Evolutionary conservation across 139 green algal genomes (phyloP).

Genomic region (Bryopsis sp.): DNA sequence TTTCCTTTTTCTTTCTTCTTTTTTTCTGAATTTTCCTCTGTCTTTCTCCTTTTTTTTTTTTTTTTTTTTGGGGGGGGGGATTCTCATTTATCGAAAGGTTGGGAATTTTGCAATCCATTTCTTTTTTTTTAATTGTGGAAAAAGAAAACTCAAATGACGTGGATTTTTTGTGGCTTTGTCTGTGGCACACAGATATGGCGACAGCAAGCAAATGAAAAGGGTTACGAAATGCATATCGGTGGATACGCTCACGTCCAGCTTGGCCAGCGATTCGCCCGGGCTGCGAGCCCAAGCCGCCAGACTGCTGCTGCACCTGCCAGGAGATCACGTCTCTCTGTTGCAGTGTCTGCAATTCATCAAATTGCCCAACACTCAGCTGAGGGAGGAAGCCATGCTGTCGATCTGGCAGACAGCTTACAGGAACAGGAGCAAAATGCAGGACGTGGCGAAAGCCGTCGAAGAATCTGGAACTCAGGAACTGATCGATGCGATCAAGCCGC

Average conservation of each 20-base stretch:
- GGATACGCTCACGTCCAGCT: neutral
- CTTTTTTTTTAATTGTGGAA: neutral
- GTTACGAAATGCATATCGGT: neutral
- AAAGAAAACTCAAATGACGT: neutral
- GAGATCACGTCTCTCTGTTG: neutral
- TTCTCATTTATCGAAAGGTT: neutral
- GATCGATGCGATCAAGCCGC: neutral
- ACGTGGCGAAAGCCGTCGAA: neutral
- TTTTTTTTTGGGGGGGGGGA: neutral
- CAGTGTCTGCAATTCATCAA: neutral
- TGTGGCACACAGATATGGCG: neutral
- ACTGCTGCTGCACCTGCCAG: conserved; percentile 2
- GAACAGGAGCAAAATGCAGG: neutral
- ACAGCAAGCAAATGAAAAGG: neutral
- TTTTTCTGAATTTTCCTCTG: neutral
- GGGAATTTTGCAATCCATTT: no score
- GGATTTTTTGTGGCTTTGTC: no score
- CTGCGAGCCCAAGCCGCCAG: neutral
- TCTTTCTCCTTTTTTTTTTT: neutral
- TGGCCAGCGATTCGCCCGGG: no score
- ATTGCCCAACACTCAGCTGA: neutral
- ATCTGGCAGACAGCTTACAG: neutral
- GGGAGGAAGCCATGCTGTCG: neutral
- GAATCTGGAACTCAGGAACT: neutral
- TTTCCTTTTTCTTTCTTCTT: neutral